phyloP scores from a whole-genome alignment of 345 rosid species.

The Brassica rapa region DNA sequence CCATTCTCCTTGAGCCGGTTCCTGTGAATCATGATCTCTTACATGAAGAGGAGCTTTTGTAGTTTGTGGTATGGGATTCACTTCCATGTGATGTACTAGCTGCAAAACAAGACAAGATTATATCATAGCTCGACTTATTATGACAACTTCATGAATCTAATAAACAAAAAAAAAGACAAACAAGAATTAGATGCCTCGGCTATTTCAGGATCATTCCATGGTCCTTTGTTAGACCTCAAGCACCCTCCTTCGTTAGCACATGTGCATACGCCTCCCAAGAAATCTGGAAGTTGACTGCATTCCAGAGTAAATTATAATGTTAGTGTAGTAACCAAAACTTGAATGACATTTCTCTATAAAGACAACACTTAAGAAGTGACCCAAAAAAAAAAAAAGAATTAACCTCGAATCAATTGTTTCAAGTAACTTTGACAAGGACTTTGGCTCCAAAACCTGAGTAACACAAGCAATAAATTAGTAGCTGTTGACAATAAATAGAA shows the following conservation, averaged over 20 bases:
- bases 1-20: conserved; percentile 18
- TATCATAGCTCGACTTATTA: not conserved
- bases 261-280: conserved; percentile 87
- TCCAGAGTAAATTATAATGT: not conserved
- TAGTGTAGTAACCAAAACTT: not conserved
- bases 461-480: conserved; percentile 17
- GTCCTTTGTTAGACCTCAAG: conserved; percentile 89
- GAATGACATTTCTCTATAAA: not conserved
- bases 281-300: conserved; percentile 88
- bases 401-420: conserved; percentile 82
- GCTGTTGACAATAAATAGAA: not conserved
- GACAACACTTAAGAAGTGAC: not conserved
- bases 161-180: not conserved
- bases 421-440: conserved; percentile 64
- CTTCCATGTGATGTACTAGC: conserved; percentile 67
- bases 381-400: not conserved
- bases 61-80: conserved; percentile 52
- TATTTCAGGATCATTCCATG: conserved; percentile 88
- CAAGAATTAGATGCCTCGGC: conserved; percentile 55
- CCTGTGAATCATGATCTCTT: conserved; percentile 42
- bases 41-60: conserved; percentile 39
- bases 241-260: conserved; percentile 86
- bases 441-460: conserved; percentile 85
- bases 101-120: conserved; percentile 28
- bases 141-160: not conserved